Evolutionary conservation across 257 asterid species (phyloP).

Genomic region (Capsicum pubescens): DNA sequence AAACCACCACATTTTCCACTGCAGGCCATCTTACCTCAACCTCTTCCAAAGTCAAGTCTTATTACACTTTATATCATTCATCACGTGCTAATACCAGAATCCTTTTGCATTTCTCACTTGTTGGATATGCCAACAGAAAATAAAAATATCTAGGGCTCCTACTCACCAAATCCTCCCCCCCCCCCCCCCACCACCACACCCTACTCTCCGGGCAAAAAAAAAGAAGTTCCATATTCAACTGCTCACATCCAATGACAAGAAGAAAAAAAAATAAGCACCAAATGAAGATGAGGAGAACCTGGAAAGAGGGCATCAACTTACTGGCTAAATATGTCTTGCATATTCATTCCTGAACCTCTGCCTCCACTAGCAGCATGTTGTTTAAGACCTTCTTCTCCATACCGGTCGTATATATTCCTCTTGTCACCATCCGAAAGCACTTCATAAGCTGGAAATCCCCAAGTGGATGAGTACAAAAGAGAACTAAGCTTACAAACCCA

Average conservation of each 20-base stretch:
- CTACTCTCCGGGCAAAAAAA: neutral
- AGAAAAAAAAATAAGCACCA: no score
- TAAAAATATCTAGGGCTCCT: neutral
- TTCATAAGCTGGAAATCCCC: slow-evolving; percentile 75
- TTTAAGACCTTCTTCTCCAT: slow-evolving; percentile 92
- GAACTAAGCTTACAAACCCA: no score
- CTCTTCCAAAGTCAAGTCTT: no score
- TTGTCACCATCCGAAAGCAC: slow-evolving; percentile 83
- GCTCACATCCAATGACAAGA: no score
- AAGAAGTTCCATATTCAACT: neutral
- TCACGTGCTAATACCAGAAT: neutral
- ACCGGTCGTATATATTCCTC: slow-evolving; percentile 79
- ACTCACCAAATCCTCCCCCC: neutral
- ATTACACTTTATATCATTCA: neutral
- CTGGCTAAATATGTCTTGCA: slow-evolving; percentile 87
- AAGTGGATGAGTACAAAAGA: neutral
- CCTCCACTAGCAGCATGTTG: slow-evolving; percentile 93
- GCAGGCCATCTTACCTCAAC: no score
- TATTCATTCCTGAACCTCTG: slow-evolving; percentile 84
- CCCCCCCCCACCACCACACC: neutral
- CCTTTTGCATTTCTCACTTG: neutral
- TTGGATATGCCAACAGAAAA: neutral
- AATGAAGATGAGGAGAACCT: no score
- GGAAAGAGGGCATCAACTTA: slow-evolving; percentile 43
- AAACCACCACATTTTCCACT: no score